Conservation (phyloP, 495 filamentous ascomycete genomes). For the Staphylotrichum tortipilum region DNA sequence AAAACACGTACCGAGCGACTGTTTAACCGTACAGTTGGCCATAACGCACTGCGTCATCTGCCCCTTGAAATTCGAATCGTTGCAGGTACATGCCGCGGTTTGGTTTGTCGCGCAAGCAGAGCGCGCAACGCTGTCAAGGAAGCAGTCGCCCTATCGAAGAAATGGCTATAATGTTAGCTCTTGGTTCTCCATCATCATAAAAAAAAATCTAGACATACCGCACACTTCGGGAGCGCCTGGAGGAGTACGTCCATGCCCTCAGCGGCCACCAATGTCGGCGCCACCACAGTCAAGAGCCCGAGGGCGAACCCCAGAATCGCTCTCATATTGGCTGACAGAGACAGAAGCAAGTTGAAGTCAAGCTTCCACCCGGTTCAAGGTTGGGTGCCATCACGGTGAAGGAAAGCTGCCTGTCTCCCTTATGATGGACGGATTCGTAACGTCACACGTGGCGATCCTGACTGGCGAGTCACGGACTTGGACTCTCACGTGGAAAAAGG, state of each 20-base stretch:
- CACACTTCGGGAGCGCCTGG: not conserved
- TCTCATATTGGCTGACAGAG: conserved; percentile 1
- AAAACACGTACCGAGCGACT: not conserved
- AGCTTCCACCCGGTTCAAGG: too few species aligned
- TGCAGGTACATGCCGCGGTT: conserved; percentile 1
- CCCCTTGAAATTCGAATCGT: not conserved
- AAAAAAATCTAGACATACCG: not conserved
- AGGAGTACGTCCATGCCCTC: not conserved
- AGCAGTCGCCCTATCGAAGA: not conserved
- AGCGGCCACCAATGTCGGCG: not conserved
- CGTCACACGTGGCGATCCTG: too few species aligned
- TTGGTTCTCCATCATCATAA: too few species aligned
- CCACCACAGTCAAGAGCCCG: conserved; percentile 1
- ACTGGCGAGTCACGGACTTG: too few species aligned
- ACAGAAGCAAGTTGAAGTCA: too few species aligned
- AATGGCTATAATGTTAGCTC: too few species aligned
- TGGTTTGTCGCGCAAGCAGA: not conserved
- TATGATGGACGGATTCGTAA: too few species aligned
- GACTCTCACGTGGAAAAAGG: too few species aligned
- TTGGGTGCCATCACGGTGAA: too few species aligned
- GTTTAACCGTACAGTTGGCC: not conserved
- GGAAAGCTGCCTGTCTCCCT: too few species aligned
- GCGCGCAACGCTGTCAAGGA: not conserved
- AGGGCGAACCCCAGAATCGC: not conserved
- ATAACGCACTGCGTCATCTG: not conserved